A percentile compares a stretch with the other conserved stretches of the same genome.
These are phyloP conservation scores for Xanthoceras sorbifolium DNA, from an alignment of 345 rosid genomes.

Conservation along the genomic window DNA sequence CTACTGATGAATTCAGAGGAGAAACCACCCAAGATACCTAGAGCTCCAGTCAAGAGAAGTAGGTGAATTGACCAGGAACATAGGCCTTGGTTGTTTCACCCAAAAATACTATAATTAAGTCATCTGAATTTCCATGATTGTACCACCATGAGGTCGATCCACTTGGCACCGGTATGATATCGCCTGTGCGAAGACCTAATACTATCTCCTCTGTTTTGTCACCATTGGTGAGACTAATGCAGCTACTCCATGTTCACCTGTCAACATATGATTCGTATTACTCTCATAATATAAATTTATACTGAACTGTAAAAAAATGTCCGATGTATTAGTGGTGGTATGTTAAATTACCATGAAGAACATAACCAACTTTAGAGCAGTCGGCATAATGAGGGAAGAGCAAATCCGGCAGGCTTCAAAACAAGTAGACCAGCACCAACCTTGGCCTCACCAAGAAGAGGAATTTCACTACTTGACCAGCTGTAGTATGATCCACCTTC, in stretches of 20 bases:
- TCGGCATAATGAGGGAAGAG: constrained; percentile 41
- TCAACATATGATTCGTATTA: background rate
- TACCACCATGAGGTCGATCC: constrained; percentile 45
- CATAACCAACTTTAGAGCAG: constrained; percentile 39
- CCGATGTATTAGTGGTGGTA: constrained; percentile 21
- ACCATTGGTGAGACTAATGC: constrained; percentile 30
- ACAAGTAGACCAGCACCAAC: constrained; percentile 33
- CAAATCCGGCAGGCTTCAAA: constrained; percentile 33
- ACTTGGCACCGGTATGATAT: constrained; percentile 22
- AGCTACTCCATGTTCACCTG: constrained; percentile 27
- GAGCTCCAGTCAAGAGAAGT: constrained; percentile 33
- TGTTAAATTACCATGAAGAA: constrained; percentile 28
- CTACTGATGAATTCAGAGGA: constrained; percentile 20
- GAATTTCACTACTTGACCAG: constrained; percentile 34
- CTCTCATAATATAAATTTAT: too few species aligned
- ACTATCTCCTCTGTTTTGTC: constrained; percentile 12
- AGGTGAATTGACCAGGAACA: constrained; percentile 32
- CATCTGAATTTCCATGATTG: constrained; percentile 25
- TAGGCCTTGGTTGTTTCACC: constrained; percentile 32
- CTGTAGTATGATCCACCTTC: constrained; percentile 38
- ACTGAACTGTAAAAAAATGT: too few species aligned
- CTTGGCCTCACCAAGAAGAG: constrained; percentile 24
- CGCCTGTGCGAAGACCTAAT: constrained; percentile 31
- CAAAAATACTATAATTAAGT: constrained; percentile 25
- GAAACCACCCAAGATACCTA: constrained; percentile 29